Base-by-base conservation (phyloP, 2,329 filamentous ascomycete genomes). In the Lachnellula subtilissima region DNA sequence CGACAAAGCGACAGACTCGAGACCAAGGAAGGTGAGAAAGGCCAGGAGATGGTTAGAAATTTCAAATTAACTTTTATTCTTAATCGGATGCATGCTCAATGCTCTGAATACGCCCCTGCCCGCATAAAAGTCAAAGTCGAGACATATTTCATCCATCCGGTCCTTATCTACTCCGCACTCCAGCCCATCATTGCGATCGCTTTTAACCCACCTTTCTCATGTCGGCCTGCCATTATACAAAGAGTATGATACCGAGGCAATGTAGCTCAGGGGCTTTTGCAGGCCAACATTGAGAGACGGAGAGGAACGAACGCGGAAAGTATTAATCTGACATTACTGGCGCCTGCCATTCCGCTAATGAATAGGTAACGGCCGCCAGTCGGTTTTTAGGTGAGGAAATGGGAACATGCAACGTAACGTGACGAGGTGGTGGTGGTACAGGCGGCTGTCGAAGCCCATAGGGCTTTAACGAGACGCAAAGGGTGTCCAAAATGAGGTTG, bases 261-360 rank as follows among this genome's bases (percentile, higher is more conserved):
- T 25, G n/a, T 11, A 42, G 8, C 15, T 22, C n/a, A 19, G 14
- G 5, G 32, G 17, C 11, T 25, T 12, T 5, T 45, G n/a, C 11
- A 8, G 15, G 19, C 19, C n/a, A 8, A 39, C 48, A 40, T 22
- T 15, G 35, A 40, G 17, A 22, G 22, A n/a, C 3, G 17, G 25
- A 43, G 25, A 42, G 9, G 49, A 28, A 51, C 11, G 11, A 14
- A 19, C 25, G 11, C 22, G 19, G 4, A 43, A 51, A 36, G 17
- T 54, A 54, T 54, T 54, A 54, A 28, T 54, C 47, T 54, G 53
- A 54, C 47, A 54, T 50, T 54, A 50, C 25, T 22, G 52, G 42
- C 14, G 28, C 23, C 47, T 22, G 32, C 22, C 46, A 36, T 45
- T 49, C 48, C 47, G 19, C 50, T 35, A 40, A 39, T 52, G 14